Conservation (phyloP, 78 protist species). For the Planoprotostelium fungivorum region DNA sequence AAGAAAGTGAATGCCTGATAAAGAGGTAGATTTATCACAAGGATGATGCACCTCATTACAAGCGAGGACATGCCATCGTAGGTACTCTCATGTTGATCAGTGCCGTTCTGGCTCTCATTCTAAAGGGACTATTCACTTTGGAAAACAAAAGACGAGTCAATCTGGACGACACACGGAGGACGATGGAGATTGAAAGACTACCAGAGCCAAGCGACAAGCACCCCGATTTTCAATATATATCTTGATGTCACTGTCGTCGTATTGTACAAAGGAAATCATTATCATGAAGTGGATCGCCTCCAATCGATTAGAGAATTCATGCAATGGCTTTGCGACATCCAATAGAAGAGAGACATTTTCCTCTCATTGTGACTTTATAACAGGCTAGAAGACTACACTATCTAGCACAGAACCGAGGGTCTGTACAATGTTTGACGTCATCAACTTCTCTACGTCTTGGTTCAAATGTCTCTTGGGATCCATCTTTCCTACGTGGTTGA, state of each 20-base stretch:
- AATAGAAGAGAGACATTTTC: too few species aligned
- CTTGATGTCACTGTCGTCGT: background rate
- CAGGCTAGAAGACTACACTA: background rate
- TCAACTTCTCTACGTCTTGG: constrained; percentile 75
- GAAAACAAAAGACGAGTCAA: background rate
- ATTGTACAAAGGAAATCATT: too few species aligned
- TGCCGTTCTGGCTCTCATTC: background rate
- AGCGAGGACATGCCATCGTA: background rate
- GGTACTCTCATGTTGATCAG: background rate
- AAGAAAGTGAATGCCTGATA: too few species aligned
- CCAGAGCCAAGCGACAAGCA: background rate
- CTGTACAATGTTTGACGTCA: constrained; percentile 86
- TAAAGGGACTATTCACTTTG: background rate
- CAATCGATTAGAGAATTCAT: background rate
- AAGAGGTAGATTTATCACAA: background rate
- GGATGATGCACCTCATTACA: background rate
- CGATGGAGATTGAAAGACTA: background rate
- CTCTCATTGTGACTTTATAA: too few species aligned
- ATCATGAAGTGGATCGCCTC: background rate
- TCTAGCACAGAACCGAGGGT: background rate
- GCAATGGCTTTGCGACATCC: too few species aligned
- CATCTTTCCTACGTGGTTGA: constrained; percentile 65
- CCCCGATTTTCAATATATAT: background rate
- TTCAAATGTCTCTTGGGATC: constrained; percentile 90
- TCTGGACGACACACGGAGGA: background rate